These are phyloP conservation scores for Boletus fagicola DNA, from an alignment of 768 basidiomycete species.

Conservation along the genomic window DNA sequence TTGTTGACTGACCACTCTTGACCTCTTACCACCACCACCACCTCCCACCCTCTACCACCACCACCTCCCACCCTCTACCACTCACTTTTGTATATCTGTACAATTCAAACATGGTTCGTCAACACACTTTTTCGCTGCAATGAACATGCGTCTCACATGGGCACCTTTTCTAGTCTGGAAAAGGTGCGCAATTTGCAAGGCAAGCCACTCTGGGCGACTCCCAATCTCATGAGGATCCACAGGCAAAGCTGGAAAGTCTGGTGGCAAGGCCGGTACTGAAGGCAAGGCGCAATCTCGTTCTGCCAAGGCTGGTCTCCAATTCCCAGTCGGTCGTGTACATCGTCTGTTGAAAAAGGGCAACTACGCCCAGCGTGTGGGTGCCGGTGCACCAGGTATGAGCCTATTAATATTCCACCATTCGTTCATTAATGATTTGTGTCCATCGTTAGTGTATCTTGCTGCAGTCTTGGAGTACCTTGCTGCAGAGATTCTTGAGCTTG, in stretches of 20 bases:
- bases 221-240: constrained; percentile 9
- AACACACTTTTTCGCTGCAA: not conserved
- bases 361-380: constrained; percentile 85
- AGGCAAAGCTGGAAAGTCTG: constrained; percentile 52
- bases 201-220: not conserved
- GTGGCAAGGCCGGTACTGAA: constrained; percentile 49
- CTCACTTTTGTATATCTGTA: constrained; percentile 19
- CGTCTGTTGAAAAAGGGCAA: constrained; percentile 86
- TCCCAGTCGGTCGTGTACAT: constrained; percentile 92
- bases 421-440: not conserved
- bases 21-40: constrained; percentile 29
- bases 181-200: constrained; percentile 21
- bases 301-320: constrained; percentile 73
- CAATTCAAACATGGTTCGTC: constrained; percentile 28
- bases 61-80: constrained; percentile 11
- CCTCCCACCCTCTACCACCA: constrained; percentile 12
- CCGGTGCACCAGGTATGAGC: constrained; percentile 74
- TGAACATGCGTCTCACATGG: constrained; percentile 6
- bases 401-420: constrained; percentile 9
- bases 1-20: constrained; percentile 35
- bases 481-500: constrained; percentile 90
- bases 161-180: constrained; percentile 28
- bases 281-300: constrained; percentile 68
- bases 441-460: constrained; percentile 71
- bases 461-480: constrained; percentile 91